phyloP scores from a whole-genome alignment of 2,329 filamentous ascomycete genomes.

The Helotiales sp. region DNA sequence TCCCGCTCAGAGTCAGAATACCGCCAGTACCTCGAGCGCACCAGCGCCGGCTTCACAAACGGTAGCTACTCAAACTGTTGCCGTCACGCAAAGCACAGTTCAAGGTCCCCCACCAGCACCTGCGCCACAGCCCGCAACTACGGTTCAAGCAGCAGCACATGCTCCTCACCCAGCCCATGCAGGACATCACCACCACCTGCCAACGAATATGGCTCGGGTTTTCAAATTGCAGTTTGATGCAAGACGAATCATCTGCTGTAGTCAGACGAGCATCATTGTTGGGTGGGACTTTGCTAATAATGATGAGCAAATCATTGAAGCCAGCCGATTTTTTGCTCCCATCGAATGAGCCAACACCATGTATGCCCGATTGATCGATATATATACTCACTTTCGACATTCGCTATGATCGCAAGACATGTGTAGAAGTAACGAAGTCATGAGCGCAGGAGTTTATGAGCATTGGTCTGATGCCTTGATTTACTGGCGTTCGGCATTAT shows the following conservation, averaged over 20 bases:
- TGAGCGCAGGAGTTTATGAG: neutral
- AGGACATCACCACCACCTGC: constrained; percentile 28
- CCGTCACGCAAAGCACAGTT: neutral
- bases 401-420: neutral
- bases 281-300: constrained; percentile 97
- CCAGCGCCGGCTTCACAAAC: neutral
- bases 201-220: constrained; percentile 51
- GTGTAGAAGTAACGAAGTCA: neutral
- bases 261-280: constrained; percentile 86
- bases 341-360: constrained; percentile 48
- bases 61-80: neutral
- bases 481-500: neutral
- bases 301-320: constrained; percentile 77
- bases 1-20: neutral
- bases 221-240: constrained; percentile 98
- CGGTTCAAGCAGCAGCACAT: constrained; percentile 34
- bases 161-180: constrained; percentile 7
- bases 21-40: neutral
- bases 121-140: constrained; percentile 3
- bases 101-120: neutral
- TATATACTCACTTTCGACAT: neutral
- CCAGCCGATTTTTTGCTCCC: constrained; percentile 73
- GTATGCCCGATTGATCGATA: neutral
- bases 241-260: constrained; percentile 89
- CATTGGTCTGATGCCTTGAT: neutral